A percentile compares a stretch with the other conserved stretches of the same genome.
phyloP scores from a whole-genome alignment of 345 rosid genomes.

The Pistacia vera region DNA sequence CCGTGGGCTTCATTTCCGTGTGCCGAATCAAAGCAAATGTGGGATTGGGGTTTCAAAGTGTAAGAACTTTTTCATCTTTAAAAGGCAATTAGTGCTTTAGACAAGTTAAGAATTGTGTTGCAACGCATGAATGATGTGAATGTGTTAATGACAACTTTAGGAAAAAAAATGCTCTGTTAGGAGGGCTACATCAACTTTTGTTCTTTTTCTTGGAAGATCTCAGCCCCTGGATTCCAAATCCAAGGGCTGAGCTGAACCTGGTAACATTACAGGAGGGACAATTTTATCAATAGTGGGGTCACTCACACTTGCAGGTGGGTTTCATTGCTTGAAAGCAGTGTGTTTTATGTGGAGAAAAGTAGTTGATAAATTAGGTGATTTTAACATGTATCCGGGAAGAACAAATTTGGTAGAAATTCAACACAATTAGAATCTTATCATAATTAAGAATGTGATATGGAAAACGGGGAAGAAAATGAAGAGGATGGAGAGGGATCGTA shows the following conservation, averaged over 20 bases:
- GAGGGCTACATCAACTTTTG: too few relatives aligned
- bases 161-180: too few relatives aligned
- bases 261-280: too few relatives aligned
- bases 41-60: slow-evolving; percentile 38
- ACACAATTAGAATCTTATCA: neutral
- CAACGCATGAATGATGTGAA: slow-evolving; percentile 20
- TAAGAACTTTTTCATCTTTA: slow-evolving; percentile 33
- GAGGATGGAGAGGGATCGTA: too few relatives aligned
- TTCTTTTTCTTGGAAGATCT: too few relatives aligned
- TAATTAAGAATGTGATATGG: too few relatives aligned
- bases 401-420: slow-evolving; percentile 8
- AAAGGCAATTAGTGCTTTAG: slow-evolving; percentile 24
- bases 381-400: neutral
- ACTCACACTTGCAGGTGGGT: too few relatives aligned
- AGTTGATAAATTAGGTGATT: slow-evolving; percentile 7
- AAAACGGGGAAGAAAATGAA: too few relatives aligned
- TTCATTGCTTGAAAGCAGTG: neutral
- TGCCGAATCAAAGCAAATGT: neutral
- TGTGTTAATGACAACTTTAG: neutral
- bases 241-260: too few relatives aligned
- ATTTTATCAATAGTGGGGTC: too few relatives aligned
- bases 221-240: too few relatives aligned
- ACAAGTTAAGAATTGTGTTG: slow-evolving; percentile 19
- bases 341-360: neutral
- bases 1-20: slow-evolving; percentile 15